Base-by-base conservation (phyloP, 1,284 basidiomycete species). In the Pterulicium gracile region DNA sequence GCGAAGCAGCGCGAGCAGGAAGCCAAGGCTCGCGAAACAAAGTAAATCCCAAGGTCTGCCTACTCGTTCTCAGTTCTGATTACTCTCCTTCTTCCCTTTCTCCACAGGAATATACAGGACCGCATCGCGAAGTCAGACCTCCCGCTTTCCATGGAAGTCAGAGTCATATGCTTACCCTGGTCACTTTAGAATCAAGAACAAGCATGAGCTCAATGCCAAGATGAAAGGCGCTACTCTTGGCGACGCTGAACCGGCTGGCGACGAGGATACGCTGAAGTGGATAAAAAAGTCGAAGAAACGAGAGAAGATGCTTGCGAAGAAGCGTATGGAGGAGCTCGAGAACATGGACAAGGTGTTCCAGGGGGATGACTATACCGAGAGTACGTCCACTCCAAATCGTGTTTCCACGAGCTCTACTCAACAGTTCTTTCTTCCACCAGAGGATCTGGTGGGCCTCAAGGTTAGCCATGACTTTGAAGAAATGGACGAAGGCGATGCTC, bases 391-490 rank as follows among this genome's bases (percentile, higher is more conserved):
- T 34, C 13, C 4, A 39, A 36, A 22, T n/a, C 13, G 5, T 24
- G 5, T n/a, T 3, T 32, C 22, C 10, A 50, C 4, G n/a, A 47
- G 14, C 41, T 60, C 3, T 44, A 27, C 36, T 2, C 15, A 54
- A 47, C n/a, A 46, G 14, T 47, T 17, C 39, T 21, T 15, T 22
- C 40, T 49, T 47, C 14, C 51, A n/a, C 15, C 15, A 88, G 84
- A 76, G 70, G 95, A 98, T 65, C 77, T 98, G 50, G 78, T 74
- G 48, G 96, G 96, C 39, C 67, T 99, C 51, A 96, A 95, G 73
- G 96, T 99, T 59, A 85, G 78, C 64, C 96, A 99, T 67, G 90
- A 91, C 69, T 81, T 95, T 49, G 88, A 95, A 50, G 86, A 77
- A 51, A 75, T 97, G 64, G 85, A 84, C 50, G 91, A 93, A 61